These are phyloP conservation scores for Pichia norvegensis DNA, from an alignment of 1,139 yeast species.

Conservation along the genomic window DNA sequence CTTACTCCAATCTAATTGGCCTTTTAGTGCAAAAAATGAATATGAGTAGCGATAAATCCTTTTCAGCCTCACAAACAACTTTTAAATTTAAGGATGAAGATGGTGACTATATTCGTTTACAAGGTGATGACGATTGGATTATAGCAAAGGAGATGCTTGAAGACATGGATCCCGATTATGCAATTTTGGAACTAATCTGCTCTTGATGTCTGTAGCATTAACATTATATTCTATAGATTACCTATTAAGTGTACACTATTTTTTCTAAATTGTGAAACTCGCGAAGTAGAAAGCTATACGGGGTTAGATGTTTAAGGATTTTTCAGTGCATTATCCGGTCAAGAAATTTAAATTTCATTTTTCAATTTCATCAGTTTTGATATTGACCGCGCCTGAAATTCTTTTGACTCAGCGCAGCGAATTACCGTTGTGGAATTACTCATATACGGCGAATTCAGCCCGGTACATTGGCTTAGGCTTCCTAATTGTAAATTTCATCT, in stretches of 20 bases:
- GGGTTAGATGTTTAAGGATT: too few relatives aligned
- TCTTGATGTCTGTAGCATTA: neutral
- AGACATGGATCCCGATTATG: conserved; percentile 35
- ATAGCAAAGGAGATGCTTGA: conserved; percentile 49
- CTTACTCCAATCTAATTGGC: conserved; percentile 39
- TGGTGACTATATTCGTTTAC: conserved; percentile 85
- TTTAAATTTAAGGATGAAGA: conserved; percentile 90
- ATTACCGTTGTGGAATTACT: neutral
- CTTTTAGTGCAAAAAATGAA: conserved; percentile 40
- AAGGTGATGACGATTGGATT: conserved; percentile 72
- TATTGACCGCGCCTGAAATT: neutral
- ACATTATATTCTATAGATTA: too few relatives aligned
- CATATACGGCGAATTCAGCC: neutral
- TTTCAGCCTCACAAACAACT: conserved; percentile 32
- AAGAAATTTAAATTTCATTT: too few relatives aligned
- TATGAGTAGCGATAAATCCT: conserved; percentile 27
- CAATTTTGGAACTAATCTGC: conserved; percentile 20
- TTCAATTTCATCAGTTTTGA: too few relatives aligned
- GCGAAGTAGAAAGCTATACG: too few relatives aligned
- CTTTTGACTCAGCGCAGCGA: neutral
- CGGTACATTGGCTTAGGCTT: too few relatives aligned
- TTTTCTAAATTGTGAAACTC: too few relatives aligned
- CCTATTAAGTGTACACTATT: neutral
- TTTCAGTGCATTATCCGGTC: too few relatives aligned
- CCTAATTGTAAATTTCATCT: too few relatives aligned